Evolutionary conservation across 768 basidiomycete genomes (phyloP).

Genomic region (Udeniomyces megalosporus): DNA sequence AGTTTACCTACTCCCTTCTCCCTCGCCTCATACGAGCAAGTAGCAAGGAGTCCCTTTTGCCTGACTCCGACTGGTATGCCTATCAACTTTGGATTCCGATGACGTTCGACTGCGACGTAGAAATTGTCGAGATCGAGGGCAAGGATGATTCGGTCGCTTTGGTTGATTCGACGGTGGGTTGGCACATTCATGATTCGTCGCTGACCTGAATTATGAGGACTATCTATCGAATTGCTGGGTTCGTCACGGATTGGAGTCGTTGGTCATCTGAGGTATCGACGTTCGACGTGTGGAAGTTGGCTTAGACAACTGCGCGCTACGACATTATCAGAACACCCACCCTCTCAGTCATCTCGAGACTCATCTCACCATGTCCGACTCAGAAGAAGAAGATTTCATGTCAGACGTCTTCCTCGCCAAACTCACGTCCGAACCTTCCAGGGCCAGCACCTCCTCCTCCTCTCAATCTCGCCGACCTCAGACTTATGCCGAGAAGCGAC

Average conservation of each 20-base stretch:
- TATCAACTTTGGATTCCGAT: constrained; percentile 15
- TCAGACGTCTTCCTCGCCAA: constrained; percentile 63
- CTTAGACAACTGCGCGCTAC: too few relatives aligned
- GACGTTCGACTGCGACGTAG: constrained; percentile 16
- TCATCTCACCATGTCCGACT: background rate
- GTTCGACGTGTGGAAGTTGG: too few relatives aligned
- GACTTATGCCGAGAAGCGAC: constrained; percentile 56
- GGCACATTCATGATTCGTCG: too few relatives aligned
- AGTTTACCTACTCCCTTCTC: constrained; percentile 20
- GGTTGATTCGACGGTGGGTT: too few relatives aligned
- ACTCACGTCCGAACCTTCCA: constrained; percentile 27
- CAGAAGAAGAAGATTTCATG: constrained; percentile 66
- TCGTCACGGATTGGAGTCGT: too few relatives aligned
- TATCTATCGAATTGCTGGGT: too few relatives aligned
- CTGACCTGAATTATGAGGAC: too few relatives aligned
- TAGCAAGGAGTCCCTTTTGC: constrained; percentile 20
- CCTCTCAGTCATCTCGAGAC: background rate
- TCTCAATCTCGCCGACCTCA: constrained; percentile 31
- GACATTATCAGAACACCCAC: too few relatives aligned
- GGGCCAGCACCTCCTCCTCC: constrained; percentile 21
- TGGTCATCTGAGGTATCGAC: too few relatives aligned
- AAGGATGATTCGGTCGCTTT: too few relatives aligned
- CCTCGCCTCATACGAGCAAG: constrained; percentile 20
- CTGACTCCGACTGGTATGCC: constrained; percentile 20
- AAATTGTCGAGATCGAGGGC: constrained; percentile 20